phyloP scores from a whole-genome alignment of 768 basidiomycete genomes.

The Kwoniella sp. region DNA sequence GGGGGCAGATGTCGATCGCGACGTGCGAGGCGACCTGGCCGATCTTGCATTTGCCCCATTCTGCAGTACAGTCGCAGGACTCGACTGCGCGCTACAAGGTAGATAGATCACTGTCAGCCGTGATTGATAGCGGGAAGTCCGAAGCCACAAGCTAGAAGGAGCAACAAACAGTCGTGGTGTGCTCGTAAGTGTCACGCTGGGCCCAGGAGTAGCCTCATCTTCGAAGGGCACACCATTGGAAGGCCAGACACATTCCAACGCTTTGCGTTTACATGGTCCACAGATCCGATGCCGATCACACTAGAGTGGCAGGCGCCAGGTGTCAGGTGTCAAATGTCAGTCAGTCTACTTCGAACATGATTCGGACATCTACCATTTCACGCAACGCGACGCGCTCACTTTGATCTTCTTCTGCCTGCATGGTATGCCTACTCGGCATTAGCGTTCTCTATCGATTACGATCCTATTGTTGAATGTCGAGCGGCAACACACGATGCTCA shows the following conservation, averaged over 20 bases:
- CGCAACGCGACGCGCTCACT: constrained; percentile 7
- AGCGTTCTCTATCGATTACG: no score
- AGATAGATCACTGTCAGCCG: not conserved
- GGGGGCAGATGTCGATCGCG: not conserved
- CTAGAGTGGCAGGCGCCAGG: not conserved
- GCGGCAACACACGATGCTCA: not conserved
- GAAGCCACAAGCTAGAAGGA: no score
- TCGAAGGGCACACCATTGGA: constrained; percentile 12
- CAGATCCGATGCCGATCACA: constrained; percentile 20
- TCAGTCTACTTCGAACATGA: no score
- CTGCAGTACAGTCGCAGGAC: not conserved
- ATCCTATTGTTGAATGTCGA: not conserved
- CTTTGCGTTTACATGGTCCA: constrained; percentile 12
- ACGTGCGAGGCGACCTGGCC: not conserved
- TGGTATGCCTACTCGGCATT: constrained; percentile 6
- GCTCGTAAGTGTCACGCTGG: no score
- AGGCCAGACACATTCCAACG: constrained; percentile 12
- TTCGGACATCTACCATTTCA: no score
- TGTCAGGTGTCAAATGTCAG: no score
- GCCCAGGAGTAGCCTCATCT: not conserved
- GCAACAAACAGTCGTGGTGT: no score
- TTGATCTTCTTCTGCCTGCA: constrained; percentile 18
- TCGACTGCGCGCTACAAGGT: not conserved
- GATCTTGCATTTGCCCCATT: not conserved
- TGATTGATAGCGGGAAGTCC: no score